These are phyloP conservation scores for Wallacemonas sp. DNA, from an alignment of 208 protist species.

Conservation along the genomic window DNA sequence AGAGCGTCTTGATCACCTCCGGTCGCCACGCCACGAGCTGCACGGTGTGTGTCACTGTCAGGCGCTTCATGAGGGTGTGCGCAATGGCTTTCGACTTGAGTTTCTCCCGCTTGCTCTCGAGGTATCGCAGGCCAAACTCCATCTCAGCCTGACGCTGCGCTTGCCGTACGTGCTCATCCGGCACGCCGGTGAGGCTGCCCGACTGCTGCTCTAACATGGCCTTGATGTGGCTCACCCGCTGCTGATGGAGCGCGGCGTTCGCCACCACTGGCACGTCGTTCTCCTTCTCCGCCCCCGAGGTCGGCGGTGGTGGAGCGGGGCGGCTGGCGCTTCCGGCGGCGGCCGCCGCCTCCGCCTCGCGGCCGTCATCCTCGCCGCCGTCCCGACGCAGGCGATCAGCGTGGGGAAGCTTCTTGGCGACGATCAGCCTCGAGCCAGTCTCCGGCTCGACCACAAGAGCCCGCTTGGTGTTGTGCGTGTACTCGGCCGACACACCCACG, in stretches of 20 bases:
- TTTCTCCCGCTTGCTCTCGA: slow-evolving; percentile 75
- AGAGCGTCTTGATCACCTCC: slow-evolving; percentile 52
- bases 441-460: slow-evolving; percentile 2
- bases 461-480: slow-evolving; percentile 1
- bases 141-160: slow-evolving; percentile 44
- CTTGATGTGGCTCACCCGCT: slow-evolving; percentile 69
- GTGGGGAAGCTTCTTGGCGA: slow-evolving; percentile 71
- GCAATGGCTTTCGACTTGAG: slow-evolving; percentile 75
- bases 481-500: slow-evolving; percentile 32
- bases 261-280: neutral
- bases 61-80: slow-evolving; percentile 57
- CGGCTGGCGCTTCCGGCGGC: neutral
- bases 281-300: neutral
- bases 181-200: slow-evolving; percentile 45
- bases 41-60: slow-evolving; percentile 67
- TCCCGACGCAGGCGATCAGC: slow-evolving; percentile 28
- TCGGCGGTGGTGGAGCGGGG: neutral
- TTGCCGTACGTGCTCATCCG: slow-evolving; percentile 41
- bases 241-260: slow-evolving; percentile 44
- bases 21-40: slow-evolving; percentile 56
- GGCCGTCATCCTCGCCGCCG: neutral
- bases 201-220: slow-evolving; percentile 24
- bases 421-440: slow-evolving; percentile 48
- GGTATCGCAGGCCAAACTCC: slow-evolving; percentile 74
- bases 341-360: neutral